A percentile compares a stretch with the other conserved stretches of the same genome.
Evolutionary conservation across 768 basidiomycete genomes (phyloP).

Genomic region (Serendipita sp.): DNA sequence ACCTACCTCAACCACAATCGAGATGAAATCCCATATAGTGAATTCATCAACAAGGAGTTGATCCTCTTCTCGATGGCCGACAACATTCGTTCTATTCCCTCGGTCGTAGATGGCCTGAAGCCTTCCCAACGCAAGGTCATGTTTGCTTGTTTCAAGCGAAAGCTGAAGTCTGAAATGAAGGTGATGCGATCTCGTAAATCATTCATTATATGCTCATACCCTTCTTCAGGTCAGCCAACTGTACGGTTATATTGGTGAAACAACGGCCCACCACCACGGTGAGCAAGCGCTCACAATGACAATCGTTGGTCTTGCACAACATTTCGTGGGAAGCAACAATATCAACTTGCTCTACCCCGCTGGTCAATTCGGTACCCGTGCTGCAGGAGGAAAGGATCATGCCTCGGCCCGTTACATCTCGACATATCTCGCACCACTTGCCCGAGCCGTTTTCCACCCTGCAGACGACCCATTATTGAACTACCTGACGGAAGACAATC

Average conservation of each 20-base stretch:
- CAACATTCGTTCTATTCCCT: conserved; percentile 95
- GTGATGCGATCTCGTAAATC: conserved; percentile 22
- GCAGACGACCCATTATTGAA: conserved; percentile 77
- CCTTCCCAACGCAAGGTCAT: conserved; percentile 96
- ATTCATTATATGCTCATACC: neutral
- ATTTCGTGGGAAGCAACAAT: conserved; percentile 93
- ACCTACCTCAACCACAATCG: conserved; percentile 84
- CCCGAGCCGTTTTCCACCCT: conserved; percentile 64
- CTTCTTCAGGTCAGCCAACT: conserved; percentile 69
- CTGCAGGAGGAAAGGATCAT: conserved; percentile 80
- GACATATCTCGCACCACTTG: conserved; percentile 60
- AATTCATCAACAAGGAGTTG: conserved; percentile 96
- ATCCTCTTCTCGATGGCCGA: conserved; percentile 99
- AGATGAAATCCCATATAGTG: conserved; percentile 70
- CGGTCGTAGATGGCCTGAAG: conserved; percentile 84
- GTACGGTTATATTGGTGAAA: conserved; percentile 86
- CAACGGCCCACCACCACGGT: conserved; percentile 94
- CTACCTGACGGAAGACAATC: conserved; percentile 73
- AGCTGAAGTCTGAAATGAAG: conserved; percentile 84
- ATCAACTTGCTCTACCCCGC: conserved; percentile 72
- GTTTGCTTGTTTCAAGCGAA: conserved; percentile 91
- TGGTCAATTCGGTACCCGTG: conserved; percentile 91
- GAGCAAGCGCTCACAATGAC: conserved; percentile 76
- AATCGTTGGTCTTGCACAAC: conserved; percentile 87
- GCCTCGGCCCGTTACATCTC: conserved; percentile 94